Evolutionary conservation across 768 basidiomycete genomes (phyloP).

Genomic region (Leucosporidium creatinivorum): DNA sequence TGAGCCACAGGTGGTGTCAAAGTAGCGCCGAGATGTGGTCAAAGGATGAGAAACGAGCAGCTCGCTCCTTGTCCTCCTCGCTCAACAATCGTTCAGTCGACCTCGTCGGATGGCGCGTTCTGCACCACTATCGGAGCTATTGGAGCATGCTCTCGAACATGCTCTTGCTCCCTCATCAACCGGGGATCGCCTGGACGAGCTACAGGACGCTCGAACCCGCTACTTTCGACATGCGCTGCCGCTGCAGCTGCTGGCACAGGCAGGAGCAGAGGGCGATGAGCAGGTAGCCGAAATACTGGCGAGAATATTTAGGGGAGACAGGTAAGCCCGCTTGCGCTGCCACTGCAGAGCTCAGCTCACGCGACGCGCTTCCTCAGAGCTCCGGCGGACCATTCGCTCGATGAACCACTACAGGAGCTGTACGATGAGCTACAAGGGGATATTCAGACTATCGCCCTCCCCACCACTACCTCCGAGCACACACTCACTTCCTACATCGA

Average conservation of each 20-base stretch:
- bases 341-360: background rate
- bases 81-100: background rate
- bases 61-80: too few relatives aligned
- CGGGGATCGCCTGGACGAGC: background rate
- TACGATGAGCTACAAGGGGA: background rate
- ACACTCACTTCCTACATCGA: too few relatives aligned
- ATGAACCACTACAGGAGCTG: too few relatives aligned
- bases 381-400: too few relatives aligned
- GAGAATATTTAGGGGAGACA: background rate
- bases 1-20: too few relatives aligned
- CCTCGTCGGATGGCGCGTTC: background rate
- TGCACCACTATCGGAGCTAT: background rate
- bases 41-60: too few relatives aligned
- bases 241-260: background rate
- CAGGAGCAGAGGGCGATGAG: background rate
- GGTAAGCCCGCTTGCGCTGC: background rate
- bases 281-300: background rate
- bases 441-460: background rate
- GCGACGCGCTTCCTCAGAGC: background rate
- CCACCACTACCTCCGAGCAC: too few relatives aligned
- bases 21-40: too few relatives aligned
- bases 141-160: background rate
- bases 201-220: background rate
- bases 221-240: background rate
- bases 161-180: background rate